These are phyloP conservation scores for Mucor mucedo DNA, from an alignment of 371 early-diverging fungal species.

Conservation along the genomic window DNA sequence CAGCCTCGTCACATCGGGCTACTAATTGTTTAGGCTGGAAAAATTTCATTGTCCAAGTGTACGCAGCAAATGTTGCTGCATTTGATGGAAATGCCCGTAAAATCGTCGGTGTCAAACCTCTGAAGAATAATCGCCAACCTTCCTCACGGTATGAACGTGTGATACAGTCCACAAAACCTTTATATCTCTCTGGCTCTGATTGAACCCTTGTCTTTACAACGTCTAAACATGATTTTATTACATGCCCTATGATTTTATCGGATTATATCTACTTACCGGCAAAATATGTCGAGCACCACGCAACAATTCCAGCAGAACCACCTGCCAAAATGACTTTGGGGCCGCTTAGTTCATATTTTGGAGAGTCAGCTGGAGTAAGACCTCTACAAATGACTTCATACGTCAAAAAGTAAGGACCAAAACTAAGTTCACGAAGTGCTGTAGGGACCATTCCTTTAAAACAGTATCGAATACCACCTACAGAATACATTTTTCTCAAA, in stretches of 20 bases:
- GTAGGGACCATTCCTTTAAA: slow-evolving; percentile 72
- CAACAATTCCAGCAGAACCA: slow-evolving; percentile 77
- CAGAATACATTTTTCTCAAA: slow-evolving; percentile 54
- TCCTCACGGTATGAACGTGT: slow-evolving; percentile 59
- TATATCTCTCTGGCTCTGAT: slow-evolving; percentile 62
- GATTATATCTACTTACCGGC: slow-evolving; percentile 45
- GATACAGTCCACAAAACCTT: slow-evolving; percentile 58
- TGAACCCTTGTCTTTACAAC: slow-evolving; percentile 84
- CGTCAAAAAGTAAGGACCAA: slow-evolving; percentile 78
- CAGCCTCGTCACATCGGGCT: slow-evolving; percentile 13
- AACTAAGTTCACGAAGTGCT: slow-evolving; percentile 72
- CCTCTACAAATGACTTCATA: slow-evolving; percentile 68
- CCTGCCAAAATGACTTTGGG: slow-evolving; percentile 70
- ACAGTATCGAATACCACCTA: slow-evolving; percentile 67
- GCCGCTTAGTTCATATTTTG: slow-evolving; percentile 52
- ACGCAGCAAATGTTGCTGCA: slow-evolving; percentile 78
- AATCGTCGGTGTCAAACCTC: slow-evolving; percentile 76
- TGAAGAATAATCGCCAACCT: slow-evolving; percentile 69
- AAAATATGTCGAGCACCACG: slow-evolving; percentile 82
- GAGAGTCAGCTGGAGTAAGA: slow-evolving; percentile 24
- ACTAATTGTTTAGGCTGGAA: slow-evolving; percentile 14
- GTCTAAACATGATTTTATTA: slow-evolving; percentile 44
- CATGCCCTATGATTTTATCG: not conserved
- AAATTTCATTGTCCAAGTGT: slow-evolving; percentile 60
- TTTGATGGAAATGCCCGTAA: slow-evolving; percentile 89